These are phyloP conservation scores for Tripidium arundinaceum DNA, from an alignment of 202 grass and related monocot genomes.

Conservation along the genomic window DNA sequence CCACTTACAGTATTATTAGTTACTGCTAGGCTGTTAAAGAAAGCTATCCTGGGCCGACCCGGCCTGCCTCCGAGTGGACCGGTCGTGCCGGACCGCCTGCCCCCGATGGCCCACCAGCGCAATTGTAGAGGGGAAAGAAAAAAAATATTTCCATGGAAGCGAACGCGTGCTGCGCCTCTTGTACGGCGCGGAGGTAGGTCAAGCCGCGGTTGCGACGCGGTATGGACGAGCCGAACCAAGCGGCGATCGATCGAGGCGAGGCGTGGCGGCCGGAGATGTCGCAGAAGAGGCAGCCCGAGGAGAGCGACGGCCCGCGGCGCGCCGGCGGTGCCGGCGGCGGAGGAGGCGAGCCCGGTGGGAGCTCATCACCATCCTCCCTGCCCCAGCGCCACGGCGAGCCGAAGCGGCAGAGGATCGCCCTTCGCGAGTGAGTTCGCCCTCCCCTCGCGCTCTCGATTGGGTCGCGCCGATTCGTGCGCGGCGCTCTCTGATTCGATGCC, in stretches of 20 bases:
- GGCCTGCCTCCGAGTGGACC: neutral
- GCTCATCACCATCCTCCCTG: constrained; percentile 29
- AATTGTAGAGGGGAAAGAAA: neutral
- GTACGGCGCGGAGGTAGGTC: constrained; percentile 31
- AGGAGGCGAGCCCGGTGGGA: constrained; percentile 16
- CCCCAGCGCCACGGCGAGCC: constrained; percentile 24
- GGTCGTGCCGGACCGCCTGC: neutral
- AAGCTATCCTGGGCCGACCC: neutral
- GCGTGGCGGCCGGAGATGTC: constrained; percentile 36
- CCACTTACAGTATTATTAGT: neutral
- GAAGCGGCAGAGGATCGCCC: constrained; percentile 54
- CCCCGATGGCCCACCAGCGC: neutral
- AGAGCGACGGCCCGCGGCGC: constrained; percentile 10
- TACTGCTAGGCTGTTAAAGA: neutral
- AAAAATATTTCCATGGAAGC: neutral
- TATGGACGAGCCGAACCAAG: neutral
- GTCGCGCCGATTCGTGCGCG: neutral
- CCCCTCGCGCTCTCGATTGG: neutral
- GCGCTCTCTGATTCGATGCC: neutral
- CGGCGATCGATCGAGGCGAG: constrained; percentile 9
- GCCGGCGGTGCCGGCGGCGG: neutral
- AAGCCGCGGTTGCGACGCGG: constrained; percentile 32
- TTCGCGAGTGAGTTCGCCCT: constrained; percentile 34
- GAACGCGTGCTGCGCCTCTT: neutral
- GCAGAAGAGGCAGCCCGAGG: constrained; percentile 68